Evolutionary conservation across 2,329 filamentous ascomycete species (phyloP).

Genomic region (Lasiodiplodia sp.): DNA sequence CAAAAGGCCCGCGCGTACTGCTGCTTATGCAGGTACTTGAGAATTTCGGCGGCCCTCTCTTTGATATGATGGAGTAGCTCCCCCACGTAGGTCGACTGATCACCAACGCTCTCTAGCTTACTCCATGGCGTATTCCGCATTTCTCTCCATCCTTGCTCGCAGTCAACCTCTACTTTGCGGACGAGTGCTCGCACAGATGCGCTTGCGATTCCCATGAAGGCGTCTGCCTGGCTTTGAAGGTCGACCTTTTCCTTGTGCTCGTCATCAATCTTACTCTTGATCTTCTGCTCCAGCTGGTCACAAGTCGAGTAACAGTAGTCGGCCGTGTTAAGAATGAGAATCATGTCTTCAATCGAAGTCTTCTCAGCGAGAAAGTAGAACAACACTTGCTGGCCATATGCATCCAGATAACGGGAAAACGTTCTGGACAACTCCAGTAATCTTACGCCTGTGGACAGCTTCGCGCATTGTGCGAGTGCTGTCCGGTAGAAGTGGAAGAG

Average conservation of each 20-base stretch:
- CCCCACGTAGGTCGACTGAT: constrained; percentile 90
- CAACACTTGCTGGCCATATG: constrained; percentile 92
- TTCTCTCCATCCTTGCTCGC: constrained; percentile 90
- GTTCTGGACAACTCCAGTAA: constrained; percentile 84
- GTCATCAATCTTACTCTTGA: constrained; percentile 86
- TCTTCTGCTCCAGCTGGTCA: constrained; percentile 91
- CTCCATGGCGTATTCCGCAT: constrained; percentile 98
- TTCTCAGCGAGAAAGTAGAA: constrained; percentile 73
- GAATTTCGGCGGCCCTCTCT: constrained; percentile 73
- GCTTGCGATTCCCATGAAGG: constrained; percentile 93
- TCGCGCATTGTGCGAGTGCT: constrained; percentile 91
- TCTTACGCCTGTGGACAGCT: constrained; percentile 88
- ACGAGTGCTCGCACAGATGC: constrained; percentile 85
- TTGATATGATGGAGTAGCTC: constrained; percentile 80
- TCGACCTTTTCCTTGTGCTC: constrained; percentile 79
- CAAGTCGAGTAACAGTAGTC: constrained; percentile 97
- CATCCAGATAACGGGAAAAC: constrained; percentile 91
- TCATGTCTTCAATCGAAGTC: constrained; percentile 74
- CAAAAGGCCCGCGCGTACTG: constrained; percentile 95
- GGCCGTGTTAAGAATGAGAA: constrained; percentile 92
- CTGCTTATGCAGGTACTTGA: constrained; percentile 81
- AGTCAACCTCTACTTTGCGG: constrained; percentile 79
- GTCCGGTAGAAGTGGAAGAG: constrained; percentile 97
- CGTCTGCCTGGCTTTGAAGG: constrained; percentile 89
- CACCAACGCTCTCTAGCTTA: constrained; percentile 89